Conservation (phyloP, 1,284 basidiomycete species). For the Microbotryum intermedium region DNA sequence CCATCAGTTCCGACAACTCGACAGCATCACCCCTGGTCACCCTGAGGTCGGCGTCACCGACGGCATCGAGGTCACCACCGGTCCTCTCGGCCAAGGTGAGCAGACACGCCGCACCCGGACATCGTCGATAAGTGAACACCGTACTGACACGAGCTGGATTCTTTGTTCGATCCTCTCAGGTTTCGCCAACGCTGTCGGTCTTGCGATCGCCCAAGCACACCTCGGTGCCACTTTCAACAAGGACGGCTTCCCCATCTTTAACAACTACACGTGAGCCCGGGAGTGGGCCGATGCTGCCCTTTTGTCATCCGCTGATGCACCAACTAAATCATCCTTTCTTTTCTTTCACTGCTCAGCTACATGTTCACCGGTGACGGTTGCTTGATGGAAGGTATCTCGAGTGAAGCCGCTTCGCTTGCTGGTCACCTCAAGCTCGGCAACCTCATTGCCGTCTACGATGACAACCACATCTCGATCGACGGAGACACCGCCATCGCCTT, state of each 20-base stretch:
- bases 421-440: conserved; percentile 89
- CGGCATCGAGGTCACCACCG: conserved; percentile 92
- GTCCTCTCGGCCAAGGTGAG: conserved; percentile 80
- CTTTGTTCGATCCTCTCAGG: conserved; percentile 20
- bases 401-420: conserved; percentile 82
- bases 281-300: no score
- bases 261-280: conserved; percentile 80
- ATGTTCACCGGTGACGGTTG: conserved; percentile 87
- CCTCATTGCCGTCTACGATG: conserved; percentile 82
- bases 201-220: conserved; percentile 88
- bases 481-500: conserved; percentile 85
- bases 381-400: conserved; percentile 88
- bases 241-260: conserved; percentile 69
- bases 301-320: background rate
- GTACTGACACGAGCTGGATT: background rate
- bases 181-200: conserved; percentile 82
- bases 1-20: conserved; percentile 52
- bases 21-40: conserved; percentile 72
- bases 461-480: conserved; percentile 91
- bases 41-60: conserved; percentile 73
- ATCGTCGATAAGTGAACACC: background rate
- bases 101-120: background rate
- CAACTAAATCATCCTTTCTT: conserved; percentile 16
- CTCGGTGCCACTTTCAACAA: conserved; percentile 83
- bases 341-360: conserved; percentile 40